phyloP scores from a whole-genome alignment of 1,139 yeast genomes.

The Yamadazyma dushanensis region DNA sequence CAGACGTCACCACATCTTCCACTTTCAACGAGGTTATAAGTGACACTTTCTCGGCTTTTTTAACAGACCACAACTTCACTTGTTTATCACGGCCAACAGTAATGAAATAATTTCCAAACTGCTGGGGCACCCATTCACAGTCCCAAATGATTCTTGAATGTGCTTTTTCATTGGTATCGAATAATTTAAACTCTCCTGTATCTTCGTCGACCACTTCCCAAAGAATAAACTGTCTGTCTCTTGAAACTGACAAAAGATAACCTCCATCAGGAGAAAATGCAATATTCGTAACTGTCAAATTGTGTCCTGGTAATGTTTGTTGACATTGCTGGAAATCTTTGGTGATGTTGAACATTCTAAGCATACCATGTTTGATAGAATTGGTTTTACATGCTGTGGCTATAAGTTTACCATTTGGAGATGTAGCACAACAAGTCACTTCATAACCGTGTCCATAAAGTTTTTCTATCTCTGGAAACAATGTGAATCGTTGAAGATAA shows the following conservation, averaged over 20 bases:
- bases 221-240: slow-evolving; percentile 84
- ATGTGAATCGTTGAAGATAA: slow-evolving; percentile 83
- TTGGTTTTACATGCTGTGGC: slow-evolving; percentile 95
- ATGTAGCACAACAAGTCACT: slow-evolving; percentile 73
- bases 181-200: slow-evolving; percentile 41
- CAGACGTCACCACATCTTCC: slow-evolving; percentile 66
- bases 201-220: slow-evolving; percentile 58
- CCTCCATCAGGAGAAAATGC: slow-evolving; percentile 73
- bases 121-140: slow-evolving; percentile 73
- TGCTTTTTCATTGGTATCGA: slow-evolving; percentile 62
- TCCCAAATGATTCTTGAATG: slow-evolving; percentile 96
- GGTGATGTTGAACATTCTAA: slow-evolving; percentile 66
- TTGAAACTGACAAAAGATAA: slow-evolving; percentile 75
- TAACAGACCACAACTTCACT: slow-evolving; percentile 67
- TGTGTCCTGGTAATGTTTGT: slow-evolving; percentile 58
- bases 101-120: slow-evolving; percentile 46
- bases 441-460: slow-evolving; percentile 98
- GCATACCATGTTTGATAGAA: slow-evolving; percentile 78
- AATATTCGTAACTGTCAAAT: slow-evolving; percentile 80
- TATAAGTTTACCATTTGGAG: slow-evolving; percentile 62
- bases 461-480: slow-evolving; percentile 95
- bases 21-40: slow-evolving; percentile 39
- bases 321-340: slow-evolving; percentile 42
- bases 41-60: slow-evolving; percentile 24
- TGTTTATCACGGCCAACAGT: slow-evolving; percentile 89